phyloP scores from a whole-genome alignment of 2,329 filamentous ascomycete species.

The Cryphonectria japonica region DNA sequence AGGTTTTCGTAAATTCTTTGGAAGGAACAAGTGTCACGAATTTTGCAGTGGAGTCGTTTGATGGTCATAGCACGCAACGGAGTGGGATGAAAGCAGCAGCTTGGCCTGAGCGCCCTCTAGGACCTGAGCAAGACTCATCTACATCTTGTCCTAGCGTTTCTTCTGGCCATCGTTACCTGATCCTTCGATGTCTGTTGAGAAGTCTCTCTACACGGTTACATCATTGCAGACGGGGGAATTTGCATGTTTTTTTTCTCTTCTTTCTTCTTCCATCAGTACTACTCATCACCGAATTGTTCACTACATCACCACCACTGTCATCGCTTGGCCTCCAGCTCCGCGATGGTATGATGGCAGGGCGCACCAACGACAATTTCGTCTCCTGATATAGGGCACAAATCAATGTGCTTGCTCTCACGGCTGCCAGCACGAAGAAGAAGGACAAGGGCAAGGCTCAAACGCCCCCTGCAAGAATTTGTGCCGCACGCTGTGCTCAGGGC shows the following conservation, averaged over 20 bases:
- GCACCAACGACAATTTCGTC: neutral
- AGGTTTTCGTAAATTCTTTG: no score
- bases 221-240: neutral
- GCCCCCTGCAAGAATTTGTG: neutral
- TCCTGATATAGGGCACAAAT: no score
- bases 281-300: neutral
- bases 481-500: no score
- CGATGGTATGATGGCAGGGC: neutral
- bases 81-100: conserved; percentile 3
- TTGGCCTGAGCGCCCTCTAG: conserved; percentile 8
- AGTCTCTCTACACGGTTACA: neutral
- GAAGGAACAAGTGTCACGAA: conserved; percentile 7
- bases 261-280: neutral
- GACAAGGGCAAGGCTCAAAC: neutral
- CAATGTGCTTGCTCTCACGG: neutral
- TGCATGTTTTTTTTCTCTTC: neutral
- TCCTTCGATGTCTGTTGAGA: neutral
- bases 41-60: conserved; percentile 1
- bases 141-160: neutral
- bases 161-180: neutral
- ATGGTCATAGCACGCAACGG: neutral
- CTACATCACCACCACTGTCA: neutral
- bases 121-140: neutral
- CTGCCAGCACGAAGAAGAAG: neutral
- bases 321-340: neutral